Evolutionary conservation across 1,139 yeast species (phyloP), one percentile per base, ranked within the genome.

Genomic region (Geotrichum carabidarum): DNA sequence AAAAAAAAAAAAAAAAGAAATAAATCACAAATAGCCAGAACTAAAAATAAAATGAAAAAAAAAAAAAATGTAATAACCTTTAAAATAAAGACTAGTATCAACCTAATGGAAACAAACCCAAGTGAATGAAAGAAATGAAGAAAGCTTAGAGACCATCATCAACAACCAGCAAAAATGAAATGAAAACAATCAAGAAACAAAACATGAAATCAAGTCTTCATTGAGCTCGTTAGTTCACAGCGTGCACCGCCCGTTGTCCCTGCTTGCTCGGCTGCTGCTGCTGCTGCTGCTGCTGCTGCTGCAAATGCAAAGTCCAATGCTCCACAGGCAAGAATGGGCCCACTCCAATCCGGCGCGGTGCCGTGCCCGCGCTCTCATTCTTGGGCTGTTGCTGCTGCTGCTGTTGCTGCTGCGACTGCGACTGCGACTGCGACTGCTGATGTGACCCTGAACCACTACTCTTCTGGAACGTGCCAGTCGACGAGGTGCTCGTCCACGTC

Each of bases 291-390:
- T 17, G 17, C 15, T 37, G 17, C 15, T 37, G 40, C 15, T 37
- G 17, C n/a, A 9, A 14, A 8, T n/a, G 40, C 40, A 6, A 34
- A 11, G 15, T 17, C 17, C 17, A 34, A 31, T 32, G 46, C 11
- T 15, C 49, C 31, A 45, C 12, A 11, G 49, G 49, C 41, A 45
- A 31, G 35, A 45, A 45, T 17, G 49, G 49, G 34, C 49, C 49
- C 12, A 45, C 37, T 35, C 49, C 49, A 12, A 45, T 36, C 18
- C 49, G 17, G 42, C 49, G 49, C 14, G 31, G 48, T 22, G 27
- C 5, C 27, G 22, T 11, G 36, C 48, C 18, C 15, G 11, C 8
- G 12, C 32, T 44, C 22, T 44, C 40, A n/a, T 27, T n/a, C n/a
- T 30, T 15, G 34, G 2, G 36, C 30, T 44, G 48, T 12, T 44